Base-by-base conservation (phyloP, 1,139 yeast species). In the Chernovozyma aurita region DNA sequence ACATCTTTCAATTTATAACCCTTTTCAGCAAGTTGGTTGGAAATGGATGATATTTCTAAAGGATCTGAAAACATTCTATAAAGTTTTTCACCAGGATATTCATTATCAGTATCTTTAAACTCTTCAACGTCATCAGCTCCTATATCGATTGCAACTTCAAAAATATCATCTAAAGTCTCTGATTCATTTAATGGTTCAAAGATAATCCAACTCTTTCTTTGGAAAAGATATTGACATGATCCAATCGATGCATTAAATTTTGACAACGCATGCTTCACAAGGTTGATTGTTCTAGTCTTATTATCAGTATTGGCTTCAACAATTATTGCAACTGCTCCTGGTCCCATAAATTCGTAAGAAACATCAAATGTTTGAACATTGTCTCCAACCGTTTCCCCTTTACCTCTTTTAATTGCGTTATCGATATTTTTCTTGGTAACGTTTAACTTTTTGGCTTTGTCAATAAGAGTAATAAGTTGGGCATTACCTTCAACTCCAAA, bases 301-400 rank as follows among this genome's bases (percentile, higher is more conserved):
- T 87, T 92, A 57, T 90, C 97, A 0, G 97, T 90, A 36, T 80
- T 67, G 0, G 95, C 90, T 50, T 86, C 95, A 7, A 88, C 76
- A 4, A 92, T 75, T 36, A 88, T 69, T 0, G 95, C 87, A 3
- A 85, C 86, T 1, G 95, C 96, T 2, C 90, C 95, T 0, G 97
- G 96, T 0, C 94, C 97, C 59, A 88, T 68, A 18, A 92, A 95
- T 56, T 92, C 98, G 59, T 90, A 92, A n/a, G 76, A 67, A 47
- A 54, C 73, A 46, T 53, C 75, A 61, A 43, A 56, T 45, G 38
- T 55, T 1, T 55, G 52, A 20, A 70, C 60, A 4, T 67, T 67
- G 29, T 65, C 73, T 6, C 53, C 51, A 15, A 52, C 39, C 14
- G 58, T 44, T 40, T 68, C 68, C 0, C 95, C 95, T 0, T 81